These are phyloP conservation scores for Ustilaginoidea virens DNA, from an alignment of 2,329 filamentous ascomycete species.

Conservation along the genomic window DNA sequence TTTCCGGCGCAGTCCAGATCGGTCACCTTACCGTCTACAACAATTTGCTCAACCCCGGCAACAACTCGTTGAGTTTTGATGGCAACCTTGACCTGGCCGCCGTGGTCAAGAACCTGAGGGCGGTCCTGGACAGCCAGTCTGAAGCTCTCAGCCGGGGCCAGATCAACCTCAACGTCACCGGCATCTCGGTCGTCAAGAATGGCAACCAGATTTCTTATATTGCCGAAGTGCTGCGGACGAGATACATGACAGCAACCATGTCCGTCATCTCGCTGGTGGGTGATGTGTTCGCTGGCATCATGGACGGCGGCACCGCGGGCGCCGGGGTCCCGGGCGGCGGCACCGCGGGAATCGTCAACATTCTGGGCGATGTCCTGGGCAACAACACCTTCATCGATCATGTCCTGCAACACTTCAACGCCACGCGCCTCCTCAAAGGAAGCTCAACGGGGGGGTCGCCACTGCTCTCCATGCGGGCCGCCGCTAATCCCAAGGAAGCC, in stretches of 20 bases:
- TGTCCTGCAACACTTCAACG: slow-evolving; percentile 20
- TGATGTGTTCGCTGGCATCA: slow-evolving; percentile 21
- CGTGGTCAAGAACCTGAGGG: slow-evolving; percentile 24
- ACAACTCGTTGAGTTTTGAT: slow-evolving; percentile 25
- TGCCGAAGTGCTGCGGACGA: slow-evolving; percentile 26
- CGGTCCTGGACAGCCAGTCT: slow-evolving; percentile 22
- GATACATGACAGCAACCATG: slow-evolving; percentile 18
- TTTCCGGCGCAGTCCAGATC: slow-evolving; percentile 22
- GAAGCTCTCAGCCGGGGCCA: slow-evolving; percentile 21
- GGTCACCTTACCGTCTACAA: slow-evolving; percentile 23
- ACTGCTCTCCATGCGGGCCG: too few relatives aligned
- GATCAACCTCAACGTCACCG: slow-evolving; percentile 24
- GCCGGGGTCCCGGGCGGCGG: slow-evolving; percentile 14
- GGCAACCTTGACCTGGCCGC: slow-evolving; percentile 25
- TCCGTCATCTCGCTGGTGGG: slow-evolving; percentile 23
- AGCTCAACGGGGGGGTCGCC: too few relatives aligned
- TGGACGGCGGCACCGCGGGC: slow-evolving; percentile 13
- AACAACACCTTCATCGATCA: slow-evolving; percentile 24
- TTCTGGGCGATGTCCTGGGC: slow-evolving; percentile 21
- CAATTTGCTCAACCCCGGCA: slow-evolving; percentile 23
- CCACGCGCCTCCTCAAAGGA: slow-evolving; percentile 4
- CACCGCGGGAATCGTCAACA: slow-evolving; percentile 14
- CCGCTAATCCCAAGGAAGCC: slow-evolving; percentile 3
- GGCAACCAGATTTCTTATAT: slow-evolving; percentile 27
- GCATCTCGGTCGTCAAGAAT: slow-evolving; percentile 25